Percentiles rank a stretch among this genome's conserved stretches.
Conservation (phyloP, 805 yeast genomes). For the Sugiyamaella boreocaroliniensis region DNA sequence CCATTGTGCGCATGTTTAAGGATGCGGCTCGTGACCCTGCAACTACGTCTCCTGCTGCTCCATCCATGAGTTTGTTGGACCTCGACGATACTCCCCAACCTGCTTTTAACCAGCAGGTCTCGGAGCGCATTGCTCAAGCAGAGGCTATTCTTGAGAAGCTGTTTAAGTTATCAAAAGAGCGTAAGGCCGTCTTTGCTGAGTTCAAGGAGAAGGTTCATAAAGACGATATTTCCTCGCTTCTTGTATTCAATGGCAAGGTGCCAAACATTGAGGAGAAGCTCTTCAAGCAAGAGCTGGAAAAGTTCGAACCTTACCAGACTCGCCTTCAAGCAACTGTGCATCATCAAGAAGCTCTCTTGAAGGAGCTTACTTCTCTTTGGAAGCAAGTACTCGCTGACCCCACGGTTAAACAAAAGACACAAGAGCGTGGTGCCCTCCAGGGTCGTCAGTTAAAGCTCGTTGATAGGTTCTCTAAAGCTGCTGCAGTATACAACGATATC, state of each 20-base stretch:
- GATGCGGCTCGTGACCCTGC: slow-evolving; percentile 3
- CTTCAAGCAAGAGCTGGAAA: slow-evolving; percentile 66
- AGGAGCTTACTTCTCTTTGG: slow-evolving; percentile 42
- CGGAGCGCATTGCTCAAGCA: slow-evolving; percentile 40
- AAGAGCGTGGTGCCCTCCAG: slow-evolving; percentile 33
- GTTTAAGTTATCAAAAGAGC: slow-evolving; percentile 55
- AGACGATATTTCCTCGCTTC: slow-evolving; percentile 77
- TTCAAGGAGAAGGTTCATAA: slow-evolving; percentile 63
- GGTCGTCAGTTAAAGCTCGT: slow-evolving; percentile 33
- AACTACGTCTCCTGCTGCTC: slow-evolving; percentile 2
- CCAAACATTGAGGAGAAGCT: slow-evolving; percentile 49
- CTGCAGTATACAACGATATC: slow-evolving; percentile 52
- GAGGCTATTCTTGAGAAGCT: slow-evolving; percentile 57
- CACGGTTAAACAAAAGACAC: slow-evolving; percentile 37
- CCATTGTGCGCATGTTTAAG: slow-evolving; percentile 33
- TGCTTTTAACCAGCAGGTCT: slow-evolving; percentile 28
- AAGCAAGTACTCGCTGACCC: slow-evolving; percentile 40
- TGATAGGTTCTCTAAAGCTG: slow-evolving; percentile 42
- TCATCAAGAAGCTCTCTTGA: slow-evolving; percentile 52
- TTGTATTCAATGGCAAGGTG: slow-evolving; percentile 58
- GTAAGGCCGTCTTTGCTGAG: slow-evolving; percentile 52
- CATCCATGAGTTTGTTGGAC: slow-evolving; percentile 49
- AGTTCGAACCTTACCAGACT: slow-evolving; percentile 62
- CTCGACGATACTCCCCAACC: slow-evolving; percentile 45
- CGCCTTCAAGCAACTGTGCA: slow-evolving; percentile 63